Evolutionary conservation across 441 rosid species (phyloP).

Genomic region (California macrophylla): DNA sequence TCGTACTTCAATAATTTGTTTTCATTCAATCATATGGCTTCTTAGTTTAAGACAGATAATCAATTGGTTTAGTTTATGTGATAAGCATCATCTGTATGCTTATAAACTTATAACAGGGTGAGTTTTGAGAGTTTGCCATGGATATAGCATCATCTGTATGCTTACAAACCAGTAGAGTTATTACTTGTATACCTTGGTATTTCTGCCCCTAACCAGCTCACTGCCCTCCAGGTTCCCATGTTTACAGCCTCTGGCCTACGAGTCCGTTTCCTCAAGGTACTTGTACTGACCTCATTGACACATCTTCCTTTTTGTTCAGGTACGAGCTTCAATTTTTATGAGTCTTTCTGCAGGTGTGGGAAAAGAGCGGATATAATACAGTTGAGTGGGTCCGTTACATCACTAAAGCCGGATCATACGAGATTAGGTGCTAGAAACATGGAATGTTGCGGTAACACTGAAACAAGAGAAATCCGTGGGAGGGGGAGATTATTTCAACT

Average conservation of each 20-base stretch:
- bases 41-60: background rate
- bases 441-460: background rate
- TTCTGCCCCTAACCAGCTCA: background rate
- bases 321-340: background rate
- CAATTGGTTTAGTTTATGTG: too few species aligned
- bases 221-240: constrained; percentile 72
- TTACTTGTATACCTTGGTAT: background rate
- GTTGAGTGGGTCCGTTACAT: constrained; percentile 98
- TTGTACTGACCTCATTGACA: background rate
- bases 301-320: background rate
- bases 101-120: too few species aligned
- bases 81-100: too few species aligned
- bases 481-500: background rate
- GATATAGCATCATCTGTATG: too few species aligned
- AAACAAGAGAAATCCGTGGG: background rate
- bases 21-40: background rate
- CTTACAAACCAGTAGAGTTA: background rate
- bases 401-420: constrained; percentile 92
- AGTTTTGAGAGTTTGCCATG: too few species aligned
- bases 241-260: constrained; percentile 97
- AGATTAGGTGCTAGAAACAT: constrained; percentile 70
- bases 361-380: constrained; percentile 95
- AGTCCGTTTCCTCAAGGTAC: constrained; percentile 92
- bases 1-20: background rate
- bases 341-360: constrained; percentile 67